A percentile compares a stretch with the other conserved stretches of the same genome.
phyloP scores from a whole-genome alignment of 2,329 filamentous ascomycete genomes.

The Aureobasidium sp. region DNA sequence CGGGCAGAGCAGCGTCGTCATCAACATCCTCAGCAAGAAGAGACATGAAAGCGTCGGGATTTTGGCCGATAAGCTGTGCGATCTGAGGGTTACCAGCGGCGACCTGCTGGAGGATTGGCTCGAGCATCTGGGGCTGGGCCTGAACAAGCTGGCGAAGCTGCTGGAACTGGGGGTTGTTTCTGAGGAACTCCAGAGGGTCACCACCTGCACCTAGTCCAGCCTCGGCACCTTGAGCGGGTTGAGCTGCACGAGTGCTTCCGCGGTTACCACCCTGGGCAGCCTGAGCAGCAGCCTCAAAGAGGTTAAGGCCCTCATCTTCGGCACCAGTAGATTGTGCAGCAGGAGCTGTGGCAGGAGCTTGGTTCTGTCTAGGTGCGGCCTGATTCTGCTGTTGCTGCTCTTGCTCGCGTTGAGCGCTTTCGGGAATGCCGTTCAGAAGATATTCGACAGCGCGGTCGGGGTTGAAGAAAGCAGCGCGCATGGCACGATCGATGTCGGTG shows the following conservation, averaged over 20 bases:
- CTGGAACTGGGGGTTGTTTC: slow-evolving; percentile 95
- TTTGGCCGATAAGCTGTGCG: slow-evolving; percentile 80
- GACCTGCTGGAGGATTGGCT: slow-evolving; percentile 94
- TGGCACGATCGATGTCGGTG: slow-evolving; percentile 79
- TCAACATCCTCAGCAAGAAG: slow-evolving; percentile 77
- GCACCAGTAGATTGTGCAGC: slow-evolving; percentile 34
- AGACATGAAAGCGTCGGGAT: slow-evolving; percentile 88
- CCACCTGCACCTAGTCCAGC: slow-evolving; percentile 38
- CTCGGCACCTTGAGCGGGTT: slow-evolving; percentile 30
- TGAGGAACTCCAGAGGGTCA: slow-evolving; percentile 71
- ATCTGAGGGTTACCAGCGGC: slow-evolving; percentile 91
- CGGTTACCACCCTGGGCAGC: slow-evolving; percentile 44
- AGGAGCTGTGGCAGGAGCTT: slow-evolving; percentile 28
- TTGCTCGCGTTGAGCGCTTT: slow-evolving; percentile 67
- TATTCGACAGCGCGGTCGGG: slow-evolving; percentile 97
- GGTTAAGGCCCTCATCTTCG: slow-evolving; percentile 64
- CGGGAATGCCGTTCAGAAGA: slow-evolving; percentile 84
- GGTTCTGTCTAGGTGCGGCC: slow-evolving; percentile 12
- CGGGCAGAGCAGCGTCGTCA: slow-evolving; percentile 75
- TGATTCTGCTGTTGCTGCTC: slow-evolving; percentile 24
- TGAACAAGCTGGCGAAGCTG: slow-evolving; percentile 95
- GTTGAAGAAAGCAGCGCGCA: slow-evolving; percentile 96
- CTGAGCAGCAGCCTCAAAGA: slow-evolving; percentile 88
- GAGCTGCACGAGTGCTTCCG: slow-evolving; percentile 31
- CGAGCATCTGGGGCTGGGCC: slow-evolving; percentile 98